phyloP scores from a whole-genome alignment of 129 eudicot genomes.

The Pittosporum tobira region DNA sequence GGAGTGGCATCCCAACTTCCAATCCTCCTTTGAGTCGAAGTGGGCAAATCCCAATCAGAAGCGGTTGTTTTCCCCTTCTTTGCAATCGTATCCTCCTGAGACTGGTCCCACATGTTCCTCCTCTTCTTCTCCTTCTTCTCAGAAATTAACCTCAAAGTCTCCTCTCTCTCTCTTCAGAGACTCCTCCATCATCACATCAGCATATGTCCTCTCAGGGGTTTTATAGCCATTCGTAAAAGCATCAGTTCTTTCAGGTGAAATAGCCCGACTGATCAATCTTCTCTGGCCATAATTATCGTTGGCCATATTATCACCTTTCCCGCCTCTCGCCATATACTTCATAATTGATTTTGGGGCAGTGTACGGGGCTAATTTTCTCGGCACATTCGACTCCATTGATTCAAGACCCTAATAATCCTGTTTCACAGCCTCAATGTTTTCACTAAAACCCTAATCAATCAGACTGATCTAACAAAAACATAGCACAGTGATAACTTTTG shows the following conservation, averaged over 20 bases:
- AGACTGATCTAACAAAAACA: no score
- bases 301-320: constrained; percentile 39
- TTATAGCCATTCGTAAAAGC: constrained; percentile 72
- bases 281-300: constrained; percentile 76
- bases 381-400: constrained; percentile 48
- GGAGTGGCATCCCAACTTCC: constrained; percentile 96
- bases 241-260: constrained; percentile 78
- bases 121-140: constrained; percentile 68
- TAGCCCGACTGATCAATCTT: constrained; percentile 60
- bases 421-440: no score
- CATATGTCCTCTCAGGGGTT: constrained; percentile 84
- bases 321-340: constrained; percentile 49
- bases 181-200: constrained; percentile 82
- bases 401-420: constrained; percentile 66
- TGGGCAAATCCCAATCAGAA: constrained; percentile 90
- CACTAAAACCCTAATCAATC: no score
- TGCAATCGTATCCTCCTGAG: constrained; percentile 48
- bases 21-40: constrained; percentile 80
- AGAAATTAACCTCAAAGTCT: constrained; percentile 55
- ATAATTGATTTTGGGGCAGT: constrained; percentile 69
- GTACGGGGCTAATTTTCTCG: constrained; percentile 57
- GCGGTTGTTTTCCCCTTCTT: constrained; percentile 59
- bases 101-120: constrained; percentile 88
- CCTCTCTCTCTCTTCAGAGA: constrained; percentile 70
- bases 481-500: no score